Evolutionary conservation across 768 basidiomycete genomes (phyloP), one percentile per base, ranked within the genome.

Genomic region (Suillus americanus): DNA sequence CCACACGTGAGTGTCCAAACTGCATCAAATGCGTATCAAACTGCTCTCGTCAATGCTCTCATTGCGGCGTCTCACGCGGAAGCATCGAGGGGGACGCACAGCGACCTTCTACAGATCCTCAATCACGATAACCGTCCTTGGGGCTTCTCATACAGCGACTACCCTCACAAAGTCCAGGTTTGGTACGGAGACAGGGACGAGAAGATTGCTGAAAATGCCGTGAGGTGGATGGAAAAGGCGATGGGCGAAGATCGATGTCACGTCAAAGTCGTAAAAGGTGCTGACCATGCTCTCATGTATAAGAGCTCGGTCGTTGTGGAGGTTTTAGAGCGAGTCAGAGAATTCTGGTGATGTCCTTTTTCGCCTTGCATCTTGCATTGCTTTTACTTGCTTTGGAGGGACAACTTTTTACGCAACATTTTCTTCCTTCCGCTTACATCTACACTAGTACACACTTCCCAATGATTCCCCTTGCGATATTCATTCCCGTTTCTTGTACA

Each of bases 101-200:
- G 88, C 63, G 97, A 99, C 78, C 84, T 99, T 18, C 74, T 98
- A 65, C 90, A 94, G 70, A 97, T 99, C 73, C 82, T 98, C 62
- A 95, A 96, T 70, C 93, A 94, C 68, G 91, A 93, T 69, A 88
- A 91, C 53, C 87, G 88, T 67, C 88, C 92, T 1, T 94, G 92
- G 92, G 97, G 94, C 0, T 96, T 97, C 78, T 89, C 89, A 12
- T 98, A 98, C 73, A 75, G 84, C 18, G 84, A 91, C 25, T 91
- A 96, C 68, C 86, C 86, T 16, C 89, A 91, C 70, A 81, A 78
- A 35, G 90, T 93, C 54, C 86, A 85, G 50, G 88, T 99, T 46
- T 98, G 94, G 94, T 95, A 95, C 68, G 97, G 97, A 3, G 92
- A 95, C 69, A 86, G 83, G 67, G 97, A 99, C 75, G 97, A 98